Conservation (phyloP, 768 basidiomycete species). For the Lanmaoa pseudosensibilis region DNA sequence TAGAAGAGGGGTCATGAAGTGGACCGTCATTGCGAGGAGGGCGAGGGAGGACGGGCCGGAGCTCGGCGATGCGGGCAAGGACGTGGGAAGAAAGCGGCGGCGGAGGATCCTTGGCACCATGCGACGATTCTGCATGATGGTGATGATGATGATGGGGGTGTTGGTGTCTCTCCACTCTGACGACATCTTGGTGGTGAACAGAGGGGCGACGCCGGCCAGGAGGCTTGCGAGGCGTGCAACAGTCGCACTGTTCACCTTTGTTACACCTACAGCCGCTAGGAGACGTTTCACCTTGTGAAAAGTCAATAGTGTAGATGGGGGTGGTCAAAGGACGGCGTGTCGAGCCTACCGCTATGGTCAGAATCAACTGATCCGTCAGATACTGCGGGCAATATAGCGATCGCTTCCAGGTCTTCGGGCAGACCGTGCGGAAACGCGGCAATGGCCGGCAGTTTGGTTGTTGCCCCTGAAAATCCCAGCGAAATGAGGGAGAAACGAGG, state of each 20-base stretch:
- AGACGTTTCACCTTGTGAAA: conserved; percentile 45
- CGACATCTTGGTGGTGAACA: conserved; percentile 28
- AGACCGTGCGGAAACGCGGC: conserved; percentile 83
- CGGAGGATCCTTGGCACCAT: conserved; percentile 11
- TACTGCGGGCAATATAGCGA: conserved; percentile 32
- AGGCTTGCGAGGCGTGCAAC: conserved; percentile 52
- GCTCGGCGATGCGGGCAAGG: conserved; percentile 59
- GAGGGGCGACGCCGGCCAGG: conserved; percentile 37
- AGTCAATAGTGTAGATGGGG: conserved; percentile 45
- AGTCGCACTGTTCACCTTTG: conserved; percentile 51
- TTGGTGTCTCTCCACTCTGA: conserved; percentile 30
- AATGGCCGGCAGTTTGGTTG: conserved; percentile 59
- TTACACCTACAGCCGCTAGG: conserved; percentile 49
- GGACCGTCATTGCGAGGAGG: conserved; percentile 43
- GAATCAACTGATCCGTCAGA: conserved; percentile 60
- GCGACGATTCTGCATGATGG: conserved; percentile 18
- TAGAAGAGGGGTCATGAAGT: conserved; percentile 49
- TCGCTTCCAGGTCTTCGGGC: conserved; percentile 64
- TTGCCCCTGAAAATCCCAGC: conserved; percentile 47
- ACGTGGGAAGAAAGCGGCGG: conserved; percentile 46
- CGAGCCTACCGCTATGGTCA: conserved; percentile 65
- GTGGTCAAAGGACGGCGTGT: conserved; percentile 43
- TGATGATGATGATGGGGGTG: conserved; percentile 11
- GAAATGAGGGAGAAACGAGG: conserved; percentile 40
- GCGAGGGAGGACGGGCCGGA: conserved; percentile 71